Conservation (phyloP, 148 eudicot genomes). For the Dianthus caryophyllus region DNA sequence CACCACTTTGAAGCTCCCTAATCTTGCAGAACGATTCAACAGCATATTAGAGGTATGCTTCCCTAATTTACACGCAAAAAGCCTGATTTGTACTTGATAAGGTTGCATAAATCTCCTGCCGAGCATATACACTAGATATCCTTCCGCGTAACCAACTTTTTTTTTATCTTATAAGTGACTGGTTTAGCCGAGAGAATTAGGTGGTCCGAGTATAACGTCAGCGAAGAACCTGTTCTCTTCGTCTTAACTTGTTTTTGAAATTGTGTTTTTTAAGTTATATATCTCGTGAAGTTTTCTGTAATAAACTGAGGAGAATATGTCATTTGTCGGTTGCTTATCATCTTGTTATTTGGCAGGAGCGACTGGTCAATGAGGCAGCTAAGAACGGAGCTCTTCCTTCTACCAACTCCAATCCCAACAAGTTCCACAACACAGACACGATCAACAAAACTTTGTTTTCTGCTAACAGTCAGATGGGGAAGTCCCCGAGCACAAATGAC, state of each 20-base stretch:
- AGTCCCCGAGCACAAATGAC: conserved; percentile 18
- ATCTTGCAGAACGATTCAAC: conserved; percentile 84
- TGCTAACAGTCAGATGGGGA: conserved; percentile 22
- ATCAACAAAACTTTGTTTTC: conserved; percentile 16
- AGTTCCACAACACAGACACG: conserved; percentile 19
- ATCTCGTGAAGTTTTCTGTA: no score
- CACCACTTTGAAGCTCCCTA: conserved; percentile 84
- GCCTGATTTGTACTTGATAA: neutral
- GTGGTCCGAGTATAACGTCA: no score
- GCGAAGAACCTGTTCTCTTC: no score
- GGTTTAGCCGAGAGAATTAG: no score
- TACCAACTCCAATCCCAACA: conserved; percentile 18
- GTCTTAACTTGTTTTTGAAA: no score
- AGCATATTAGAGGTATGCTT: conserved; percentile 69
- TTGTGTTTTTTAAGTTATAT: no score
- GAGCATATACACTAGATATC: no score
- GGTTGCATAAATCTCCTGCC: no score
- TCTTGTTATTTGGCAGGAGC: conserved; percentile 46
- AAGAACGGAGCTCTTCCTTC: conserved; percentile 24
- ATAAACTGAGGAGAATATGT: no score
- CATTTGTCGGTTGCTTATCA: neutral
- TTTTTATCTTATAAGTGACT: neutral
- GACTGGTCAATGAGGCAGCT: conserved; percentile 46
- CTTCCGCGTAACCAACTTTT: no score
- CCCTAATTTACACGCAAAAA: neutral